A percentile compares a stretch with the other conserved stretches of the same genome.
These are phyloP conservation scores for Termitomyces titanicus DNA, from an alignment of 768 basidiomycete genomes.

Conservation along the genomic window DNA sequence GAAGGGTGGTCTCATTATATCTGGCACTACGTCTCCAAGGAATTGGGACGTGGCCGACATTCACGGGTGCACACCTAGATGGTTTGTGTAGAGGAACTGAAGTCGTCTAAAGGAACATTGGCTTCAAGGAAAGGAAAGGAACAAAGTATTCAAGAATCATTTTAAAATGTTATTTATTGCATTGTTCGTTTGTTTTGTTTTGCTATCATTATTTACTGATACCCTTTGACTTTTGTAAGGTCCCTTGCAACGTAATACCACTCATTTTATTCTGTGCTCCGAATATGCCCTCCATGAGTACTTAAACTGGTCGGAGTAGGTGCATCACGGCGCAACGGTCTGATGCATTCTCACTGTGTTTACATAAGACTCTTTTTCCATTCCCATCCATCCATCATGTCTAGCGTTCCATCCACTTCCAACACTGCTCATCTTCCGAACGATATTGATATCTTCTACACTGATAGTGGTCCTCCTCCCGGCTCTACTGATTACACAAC, in stretches of 20 bases:
- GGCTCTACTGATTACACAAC: conserved; percentile 30
- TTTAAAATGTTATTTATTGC: conserved; percentile 9
- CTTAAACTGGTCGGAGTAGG: not conserved
- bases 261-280: not conserved
- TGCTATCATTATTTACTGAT: not conserved
- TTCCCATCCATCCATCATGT: not conserved
- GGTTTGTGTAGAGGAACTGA: not conserved
- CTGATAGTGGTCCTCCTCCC: conserved; percentile 30
- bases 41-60: conserved; percentile 15
- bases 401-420: not conserved
- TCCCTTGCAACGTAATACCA: conserved; percentile 1
- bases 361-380: too few species aligned
- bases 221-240: not conserved
- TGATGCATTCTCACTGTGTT: not conserved
- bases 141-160: conserved; percentile 1
- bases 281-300: not conserved
- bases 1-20: conserved; percentile 51
- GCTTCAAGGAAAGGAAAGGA: not conserved
- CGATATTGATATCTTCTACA: conserved; percentile 26
- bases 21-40: conserved; percentile 38
- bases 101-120: not conserved
- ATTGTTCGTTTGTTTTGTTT: not conserved
- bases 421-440: conserved; percentile 5
- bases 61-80: conserved; percentile 10
- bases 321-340: not conserved